Base-by-base conservation (phyloP, 345 rosid species). In the Adansonia digitata region DNA sequence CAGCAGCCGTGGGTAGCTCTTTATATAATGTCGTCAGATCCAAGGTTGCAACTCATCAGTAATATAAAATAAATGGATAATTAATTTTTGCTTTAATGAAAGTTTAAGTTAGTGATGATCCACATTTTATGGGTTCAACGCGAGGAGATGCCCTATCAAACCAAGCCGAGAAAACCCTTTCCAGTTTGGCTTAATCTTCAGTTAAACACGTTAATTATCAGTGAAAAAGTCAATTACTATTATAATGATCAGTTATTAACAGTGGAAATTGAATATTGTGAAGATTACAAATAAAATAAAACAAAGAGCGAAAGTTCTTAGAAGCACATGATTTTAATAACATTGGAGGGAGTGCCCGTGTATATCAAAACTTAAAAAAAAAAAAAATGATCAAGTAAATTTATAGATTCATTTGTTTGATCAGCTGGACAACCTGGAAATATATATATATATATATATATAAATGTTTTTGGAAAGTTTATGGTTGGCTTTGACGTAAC, bases 51-150 rank as follows among this genome's bases (percentile, higher is more conserved):
- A 20, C 53, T 43, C 7, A 61, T 27, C 20, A 5, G 17, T 66
- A 24, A 52, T 9, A 18, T 52, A 34, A 70, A 13, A 60, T 60
- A 14, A 2, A 59, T 14, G 29, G 1, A 5, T 27, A 29, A 35
- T n/a, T 17, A 5, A n/a, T n/a, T n/a, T 65, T n/a, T 20, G 46
- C 17, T 26, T 34, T 14, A 57, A 71, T 52, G 62, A 7, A 71
- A 20, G 18, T 34, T 37, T 5, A 67, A 53, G 29, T 20, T 55
- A 31, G 5, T 0, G 40, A 6, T 13, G 79, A 77, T 77, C 75
- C 75, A 71, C 71, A 8, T 3, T 51, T 61, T n/a, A 52, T 18
- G 80, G 75, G 45, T 76, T 76, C 79, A 70, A 69, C 75, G 26
- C 12, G 29, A 7, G 27, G 31, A 6, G 11, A n/a, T 45, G 35